phyloP scores from a whole-genome alignment of 768 basidiomycete species.

The Mycena olivaceomarginata region DNA sequence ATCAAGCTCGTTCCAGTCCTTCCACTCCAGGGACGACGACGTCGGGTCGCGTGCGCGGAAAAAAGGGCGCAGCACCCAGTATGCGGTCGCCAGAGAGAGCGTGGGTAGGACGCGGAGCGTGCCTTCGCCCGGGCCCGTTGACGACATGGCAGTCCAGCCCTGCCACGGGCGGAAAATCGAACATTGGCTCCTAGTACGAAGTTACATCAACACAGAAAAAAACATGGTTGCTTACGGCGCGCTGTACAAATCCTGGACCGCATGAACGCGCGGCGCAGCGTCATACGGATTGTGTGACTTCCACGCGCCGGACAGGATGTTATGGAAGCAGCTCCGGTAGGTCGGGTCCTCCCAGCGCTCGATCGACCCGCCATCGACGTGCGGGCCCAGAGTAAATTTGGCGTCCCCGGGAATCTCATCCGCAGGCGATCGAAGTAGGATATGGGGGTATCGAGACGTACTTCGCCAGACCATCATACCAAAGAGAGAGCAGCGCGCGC shows the following conservation, averaged over 20 bases:
- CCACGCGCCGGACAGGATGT: slow-evolving; percentile 70
- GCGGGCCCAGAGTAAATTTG: slow-evolving; percentile 80
- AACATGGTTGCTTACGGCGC: slow-evolving; percentile 64
- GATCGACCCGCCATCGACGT: slow-evolving; percentile 71
- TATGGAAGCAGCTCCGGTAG: slow-evolving; percentile 62
- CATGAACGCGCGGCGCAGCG: slow-evolving; percentile 65
- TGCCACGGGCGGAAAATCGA: slow-evolving; percentile 76
- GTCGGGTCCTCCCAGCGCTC: slow-evolving; percentile 74
- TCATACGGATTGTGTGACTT: slow-evolving; percentile 71
- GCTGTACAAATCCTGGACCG: slow-evolving; percentile 78
- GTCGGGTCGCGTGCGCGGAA: slow-evolving; percentile 64
- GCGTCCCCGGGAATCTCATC: slow-evolving; percentile 83
- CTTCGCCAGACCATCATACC: slow-evolving; percentile 68
- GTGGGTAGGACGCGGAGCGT: slow-evolving; percentile 79
- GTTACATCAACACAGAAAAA: background rate
- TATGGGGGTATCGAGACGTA: slow-evolving; percentile 76
- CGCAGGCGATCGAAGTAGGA: slow-evolving; percentile 87
- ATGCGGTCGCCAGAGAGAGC: slow-evolving; percentile 73
- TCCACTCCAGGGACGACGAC: slow-evolving; percentile 57
- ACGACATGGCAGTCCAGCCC: slow-evolving; percentile 74
- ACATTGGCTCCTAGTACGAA: slow-evolving; percentile 65
- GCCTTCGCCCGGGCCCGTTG: slow-evolving; percentile 75
- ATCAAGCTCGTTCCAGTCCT: slow-evolving; percentile 75
- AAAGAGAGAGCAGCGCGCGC: slow-evolving; percentile 73
- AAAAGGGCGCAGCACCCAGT: slow-evolving; percentile 80